Evolutionary conservation across 2,329 filamentous ascomycete species (phyloP).

Genomic region (Neoascochyta sp.): DNA sequence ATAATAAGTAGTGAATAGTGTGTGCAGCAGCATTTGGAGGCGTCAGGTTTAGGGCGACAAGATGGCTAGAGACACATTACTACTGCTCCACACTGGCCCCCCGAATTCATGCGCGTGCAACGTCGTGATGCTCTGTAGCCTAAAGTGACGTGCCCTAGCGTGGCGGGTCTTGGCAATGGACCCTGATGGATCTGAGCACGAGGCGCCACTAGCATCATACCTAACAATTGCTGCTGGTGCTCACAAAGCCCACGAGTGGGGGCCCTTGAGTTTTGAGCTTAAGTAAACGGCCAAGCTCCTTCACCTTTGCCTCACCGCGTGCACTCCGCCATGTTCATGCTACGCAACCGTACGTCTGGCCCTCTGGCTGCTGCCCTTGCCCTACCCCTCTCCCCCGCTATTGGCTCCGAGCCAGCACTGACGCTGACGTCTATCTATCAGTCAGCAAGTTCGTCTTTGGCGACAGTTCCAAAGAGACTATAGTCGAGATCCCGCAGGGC

Average conservation of each 20-base stretch:
- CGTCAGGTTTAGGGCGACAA: conserved; percentile 1
- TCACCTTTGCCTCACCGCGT: conserved; percentile 17
- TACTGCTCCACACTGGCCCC: not conserved
- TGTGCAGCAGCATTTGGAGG: no score
- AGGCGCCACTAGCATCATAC: conserved; percentile 11
- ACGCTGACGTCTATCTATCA: conserved; percentile 41
- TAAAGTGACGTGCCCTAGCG: conserved; percentile 3
- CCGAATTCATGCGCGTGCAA: conserved; percentile 3
- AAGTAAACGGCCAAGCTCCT: conserved; percentile 9
- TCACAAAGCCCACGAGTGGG: no score
- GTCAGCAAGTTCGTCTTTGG: conserved; percentile 91
- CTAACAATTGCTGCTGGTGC: conserved; percentile 5
- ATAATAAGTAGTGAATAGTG: no score
- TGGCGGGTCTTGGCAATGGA: conserved; percentile 6
- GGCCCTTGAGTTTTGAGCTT: conserved; percentile 10
- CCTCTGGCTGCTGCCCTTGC: conserved; percentile 9
- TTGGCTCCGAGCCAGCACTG: conserved; percentile 9
- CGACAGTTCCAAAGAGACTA: conserved; percentile 82
- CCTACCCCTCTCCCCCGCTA: conserved; percentile 29
- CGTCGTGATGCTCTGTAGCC: conserved; percentile 1
- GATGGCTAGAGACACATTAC: conserved; percentile 1
- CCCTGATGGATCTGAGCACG: conserved; percentile 4
- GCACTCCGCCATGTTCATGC: conserved; percentile 39
- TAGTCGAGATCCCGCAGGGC: conserved; percentile 91
- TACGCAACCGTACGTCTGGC: conserved; percentile 38